Evolutionary conservation across 2,329 filamentous ascomycete genomes (phyloP), one percentile per base, ranked within the genome.

Genomic region (Fusarium chaquense): DNA sequence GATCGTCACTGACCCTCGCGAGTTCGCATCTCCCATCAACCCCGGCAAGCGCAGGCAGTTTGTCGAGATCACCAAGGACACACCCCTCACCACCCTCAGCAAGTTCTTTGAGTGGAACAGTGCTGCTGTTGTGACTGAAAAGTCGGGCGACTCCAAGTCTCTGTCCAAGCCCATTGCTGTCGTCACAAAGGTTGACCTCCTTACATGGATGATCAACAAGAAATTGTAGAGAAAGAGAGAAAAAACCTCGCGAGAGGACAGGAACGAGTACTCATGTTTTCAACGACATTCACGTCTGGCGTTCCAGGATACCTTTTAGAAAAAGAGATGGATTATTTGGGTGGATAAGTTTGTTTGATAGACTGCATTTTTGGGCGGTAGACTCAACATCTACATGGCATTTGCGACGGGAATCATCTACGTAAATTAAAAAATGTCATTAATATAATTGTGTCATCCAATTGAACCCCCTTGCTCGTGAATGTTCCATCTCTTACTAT

Each of bases 51-150:
- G 88, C 79, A 86, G 90, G 62, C 90, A 92, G 77, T 99, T 97
- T 81, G 92, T 98, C 52, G 92, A 98, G 81, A 97, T 99, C 77
- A 98, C 96, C 9, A 84, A 92, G 78, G 93, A 98, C 71, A 99
- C 96, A 2, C 91, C 92, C 5, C 85, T 99, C 40, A 88, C 87
- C 47, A 90, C 92, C 45, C 85, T 99, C 56, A 95, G 93, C 83
- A 90, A 92, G 76, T 99, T 99, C 82, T 93, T 98, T 71, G 94
- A 98, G 82, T 98, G 96, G 94, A 98, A 99, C 81, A 96, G 92
- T 73, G 95, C 96, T 1, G 96, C 96, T 0, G 90, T 99, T 50
- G 93, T 99, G 5, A 99, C 95, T 0, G 94, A 98, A 79, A 86
- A 88, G 72, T 83, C 83, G 15, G 82, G 82, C 41, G 86, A 86